These are phyloP conservation scores for Linderniella brevidens DNA, from an alignment of 257 asterid genomes.

Conservation along the genomic window DNA sequence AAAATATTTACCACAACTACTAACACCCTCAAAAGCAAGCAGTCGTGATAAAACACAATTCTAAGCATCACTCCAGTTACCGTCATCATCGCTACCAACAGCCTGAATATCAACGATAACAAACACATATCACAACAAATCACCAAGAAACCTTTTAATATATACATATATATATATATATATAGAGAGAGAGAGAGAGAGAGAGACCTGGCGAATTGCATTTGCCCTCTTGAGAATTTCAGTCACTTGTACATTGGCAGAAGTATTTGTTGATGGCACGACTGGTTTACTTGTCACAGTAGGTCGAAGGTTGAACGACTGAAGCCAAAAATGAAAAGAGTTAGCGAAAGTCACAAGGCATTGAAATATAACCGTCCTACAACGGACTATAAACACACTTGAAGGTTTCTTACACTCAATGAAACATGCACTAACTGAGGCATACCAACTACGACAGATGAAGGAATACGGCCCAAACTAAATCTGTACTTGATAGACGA, in stretches of 20 bases:
- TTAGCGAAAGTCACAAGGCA: not conserved
- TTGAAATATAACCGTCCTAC: not conserved
- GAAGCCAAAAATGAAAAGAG: conserved; percentile 9
- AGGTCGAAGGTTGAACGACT: conserved; percentile 82
- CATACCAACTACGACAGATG: conserved; percentile 2
- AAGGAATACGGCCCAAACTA: no score
- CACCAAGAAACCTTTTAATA: not conserved
- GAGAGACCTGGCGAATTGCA: conserved; percentile 74
- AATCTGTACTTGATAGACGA: no score
- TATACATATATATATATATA: not conserved
- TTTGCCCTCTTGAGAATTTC: conserved; percentile 79
- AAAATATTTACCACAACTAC: conserved; percentile 17
- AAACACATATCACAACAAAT: conserved; percentile 6
- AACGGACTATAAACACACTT: not conserved
- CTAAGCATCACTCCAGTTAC: conserved; percentile 39
- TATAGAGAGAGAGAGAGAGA: conserved; percentile 13
- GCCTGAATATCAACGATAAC: conserved; percentile 33
- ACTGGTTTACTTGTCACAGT: conserved; percentile 37
- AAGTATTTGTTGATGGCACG: conserved; percentile 17
- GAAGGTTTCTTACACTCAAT: not conserved
- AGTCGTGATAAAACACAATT: conserved; percentile 1
- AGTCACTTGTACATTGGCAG: conserved; percentile 44
- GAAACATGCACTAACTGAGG: not conserved
- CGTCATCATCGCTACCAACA: conserved; percentile 69
- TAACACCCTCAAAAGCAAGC: not conserved